Evolutionary conservation across 768 basidiomycete genomes (phyloP), one percentile per base, ranked within the genome.

Genomic region (Arthromyces matolae): DNA sequence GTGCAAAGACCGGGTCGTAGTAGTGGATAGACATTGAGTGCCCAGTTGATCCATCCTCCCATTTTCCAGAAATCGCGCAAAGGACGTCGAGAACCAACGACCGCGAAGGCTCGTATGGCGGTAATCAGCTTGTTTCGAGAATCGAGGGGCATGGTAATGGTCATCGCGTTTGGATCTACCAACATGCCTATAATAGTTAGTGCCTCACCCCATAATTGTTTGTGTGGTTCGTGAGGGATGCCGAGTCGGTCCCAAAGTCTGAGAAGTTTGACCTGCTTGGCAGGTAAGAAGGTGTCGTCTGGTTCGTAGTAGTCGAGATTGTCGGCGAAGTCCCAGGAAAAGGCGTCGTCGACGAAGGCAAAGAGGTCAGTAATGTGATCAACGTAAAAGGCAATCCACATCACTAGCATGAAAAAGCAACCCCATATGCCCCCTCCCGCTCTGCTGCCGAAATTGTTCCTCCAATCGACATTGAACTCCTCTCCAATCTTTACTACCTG

Each of bases 21-120:
- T 53, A 34, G 38, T 1, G 45, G 54, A n/a, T 57, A 47, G 16
- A 61, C 69, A 70, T 8, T n/a, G 0, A 52, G 62, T 23, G 48
- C 45, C 69, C 71, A 74, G 45, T 71, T 72, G 16, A 68, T 39
- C 39, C 56, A 61, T 0, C 72, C 69, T 1, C 53, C 53, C 2
- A 70, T 51, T 39, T 68, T 65, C 41, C 63, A 71, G 4, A 9
- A 16, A 9, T 18, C 5, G 0, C 65, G 54, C 0, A 29, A 18
- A 5, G 38, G 47, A 33, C 23, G 27, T 5, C 44, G 9, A 7
- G 16, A 22, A 0, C 13, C 4, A 8, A 16, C 27, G 16, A 25
- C 14, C 16, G 44, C 8, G 29, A 49, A 53, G 2, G 35, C 5
- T 13, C 29, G 3, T 19, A 51, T 36, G 37, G 42, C 12, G 14